Percentiles rank a stretch among this genome's conserved stretches.
Evolutionary conservation across 768 basidiomycete genomes (phyloP).

Genomic region (Mrakia gelida): DNA sequence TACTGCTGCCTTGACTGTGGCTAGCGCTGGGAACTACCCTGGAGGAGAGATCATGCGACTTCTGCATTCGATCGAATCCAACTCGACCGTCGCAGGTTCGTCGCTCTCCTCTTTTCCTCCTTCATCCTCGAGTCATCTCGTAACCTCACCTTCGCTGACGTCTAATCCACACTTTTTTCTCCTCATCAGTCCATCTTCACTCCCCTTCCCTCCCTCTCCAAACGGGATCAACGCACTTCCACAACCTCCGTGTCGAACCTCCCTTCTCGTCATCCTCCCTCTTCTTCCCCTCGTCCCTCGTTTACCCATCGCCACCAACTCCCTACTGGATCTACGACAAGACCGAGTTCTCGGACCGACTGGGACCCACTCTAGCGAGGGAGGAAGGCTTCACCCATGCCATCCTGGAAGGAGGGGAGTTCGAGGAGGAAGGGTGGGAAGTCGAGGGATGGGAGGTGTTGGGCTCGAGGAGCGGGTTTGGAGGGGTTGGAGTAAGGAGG

Average conservation of each 20-base stretch:
- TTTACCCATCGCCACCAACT: neutral
- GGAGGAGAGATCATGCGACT: slow-evolving; percentile 67
- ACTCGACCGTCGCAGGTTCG: slow-evolving; percentile 25
- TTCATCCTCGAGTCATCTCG: too few relatives aligned
- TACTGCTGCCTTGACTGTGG: slow-evolving; percentile 54
- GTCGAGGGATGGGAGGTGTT: slow-evolving; percentile 1
- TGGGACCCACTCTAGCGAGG: neutral
- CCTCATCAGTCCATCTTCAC: slow-evolving; percentile 58
- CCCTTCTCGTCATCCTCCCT: slow-evolving; percentile 36
- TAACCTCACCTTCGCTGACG: neutral
- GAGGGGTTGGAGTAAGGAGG: neutral
- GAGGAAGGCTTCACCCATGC: slow-evolving; percentile 7
- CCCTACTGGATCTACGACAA: slow-evolving; percentile 23
- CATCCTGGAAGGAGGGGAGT: neutral
- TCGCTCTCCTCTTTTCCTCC: neutral
- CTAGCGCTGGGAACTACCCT: slow-evolving; percentile 78
- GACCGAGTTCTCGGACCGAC: neutral
- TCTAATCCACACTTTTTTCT: slow-evolving; percentile 22
- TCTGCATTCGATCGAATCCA: slow-evolving; percentile 52
- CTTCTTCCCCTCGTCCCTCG: slow-evolving; percentile 38
- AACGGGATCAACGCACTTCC: slow-evolving; percentile 84
- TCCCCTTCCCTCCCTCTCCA: slow-evolving; percentile 82
- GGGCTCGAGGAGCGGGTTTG: slow-evolving; percentile 12
- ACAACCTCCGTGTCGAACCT: slow-evolving; percentile 62
- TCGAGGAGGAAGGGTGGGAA: neutral